Evolutionary conservation across 2,329 filamentous ascomycete genomes (phyloP), one percentile per base, ranked within the genome.

Genomic region (Graphium sp.): DNA sequence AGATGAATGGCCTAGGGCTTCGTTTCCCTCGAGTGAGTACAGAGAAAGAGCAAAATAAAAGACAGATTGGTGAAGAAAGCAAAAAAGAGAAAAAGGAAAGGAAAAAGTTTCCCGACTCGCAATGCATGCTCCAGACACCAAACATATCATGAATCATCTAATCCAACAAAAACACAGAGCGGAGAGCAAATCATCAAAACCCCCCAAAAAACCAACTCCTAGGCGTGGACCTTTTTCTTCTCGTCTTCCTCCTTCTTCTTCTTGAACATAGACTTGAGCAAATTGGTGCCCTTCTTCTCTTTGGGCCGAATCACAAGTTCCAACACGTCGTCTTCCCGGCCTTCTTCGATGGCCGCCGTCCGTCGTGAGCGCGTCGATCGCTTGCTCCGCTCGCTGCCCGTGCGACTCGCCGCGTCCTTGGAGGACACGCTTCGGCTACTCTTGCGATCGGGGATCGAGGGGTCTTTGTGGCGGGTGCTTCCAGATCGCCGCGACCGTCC

Each of bases 261-360:
- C 52, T 62, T 66, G 42, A 73, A 71, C 32, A 72, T 37, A 3
- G 56, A 48, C 51, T 69, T 71, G 36, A 73, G 55, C 63, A 71
- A 65, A 41, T 59, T 69, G 22, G 41, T 48, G 29, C 45, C 44
- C 39, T 55, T 58, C 35, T 52, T 52, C 38, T 61, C 54, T 44
- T 60, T 65, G 7, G 58, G 55, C 22, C 56, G 48, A n/a, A 63
- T 36, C 3, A 57, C 52, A 18, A 52, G 31, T n/a, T 54, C 50
- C 26, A 53, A 37, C 52, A 39, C 33, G 53, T 45, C 19, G 36
- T 22, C 35, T 5, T 30, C 24, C 53, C 41, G 35, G 52, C 46
- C 38, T 37, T 29, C 45, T 37, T 34, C 42, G 32, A 37, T 44
- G 43, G 27, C 40, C 36, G 22, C 46, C 44, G 25, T 52, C 49